Evolutionary conservation across 2,329 filamentous ascomycete species (phyloP), one percentile per base, ranked within the genome.

Genomic region (Chrysosporium queenslandicum): DNA sequence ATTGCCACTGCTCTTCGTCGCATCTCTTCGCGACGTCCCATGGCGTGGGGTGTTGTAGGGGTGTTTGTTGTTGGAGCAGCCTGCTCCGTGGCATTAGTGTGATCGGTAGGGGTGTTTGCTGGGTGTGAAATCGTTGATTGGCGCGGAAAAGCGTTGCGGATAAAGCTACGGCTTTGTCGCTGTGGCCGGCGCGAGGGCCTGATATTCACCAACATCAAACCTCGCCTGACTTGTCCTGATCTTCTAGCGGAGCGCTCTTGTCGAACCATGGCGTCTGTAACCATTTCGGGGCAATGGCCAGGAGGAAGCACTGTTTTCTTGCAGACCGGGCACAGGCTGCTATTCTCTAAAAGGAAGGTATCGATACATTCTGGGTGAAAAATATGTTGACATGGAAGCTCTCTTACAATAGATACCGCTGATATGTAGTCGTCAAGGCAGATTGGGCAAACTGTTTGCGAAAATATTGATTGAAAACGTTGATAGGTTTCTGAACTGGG

Each of bases 281-380:
- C 82, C 16, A 76, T 75, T 0, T 73, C 70, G 0, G 84, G 82
- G 52, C 80, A 82, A 61, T 80, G 77, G 16, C 75, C 87, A 71
- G 60, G 61, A 5, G 90, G 89, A 0, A 96, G 71, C 61, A 90
- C 87, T 46, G 80, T 86, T 55, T 83, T 80, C 66, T 95, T 96
- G 74, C 92, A 98, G 60, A 94, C 74, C 0, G 92, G 91, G 63
- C 92, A 98, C 1, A 96, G 75, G 16, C 87, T 94, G 64, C 86
- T 94, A 63, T 85, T 84, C 51, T 82, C 77, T 40, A 78, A 76
- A 11, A 97, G 74, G 61, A 92, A 95, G 20, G 83, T 79, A 63
- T 97, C 90, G 58, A 97, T 90, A 63, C 92, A 98, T 58, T 86
- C 84, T 0, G 87, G 85, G 59, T 98, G 91, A 68, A 90, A 98